Conservation (phyloP, 495 filamentous ascomycete genomes). For the Aspergillus conjunctus region DNA sequence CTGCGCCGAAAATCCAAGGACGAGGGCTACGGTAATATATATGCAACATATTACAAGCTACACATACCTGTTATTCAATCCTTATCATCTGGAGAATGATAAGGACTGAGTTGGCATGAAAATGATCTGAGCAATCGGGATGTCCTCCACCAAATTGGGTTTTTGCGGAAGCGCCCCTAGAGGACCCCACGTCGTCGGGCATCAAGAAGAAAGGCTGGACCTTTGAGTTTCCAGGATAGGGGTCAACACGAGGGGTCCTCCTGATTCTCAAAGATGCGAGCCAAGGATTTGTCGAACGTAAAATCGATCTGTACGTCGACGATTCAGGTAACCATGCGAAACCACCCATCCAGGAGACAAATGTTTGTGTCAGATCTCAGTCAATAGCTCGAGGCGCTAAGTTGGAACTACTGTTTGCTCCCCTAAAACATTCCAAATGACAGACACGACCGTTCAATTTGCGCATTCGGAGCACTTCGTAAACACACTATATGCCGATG, state of each 20-base stretch:
- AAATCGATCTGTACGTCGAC: conserved; percentile 2
- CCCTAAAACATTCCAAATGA: neutral
- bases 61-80: neutral
- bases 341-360: neutral
- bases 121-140: neutral
- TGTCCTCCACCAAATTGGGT: neutral
- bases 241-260: neutral
- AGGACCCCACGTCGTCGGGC: neutral
- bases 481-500: neutral
- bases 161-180: neutral
- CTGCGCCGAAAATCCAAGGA: neutral
- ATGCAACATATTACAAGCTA: neutral
- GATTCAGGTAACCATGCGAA: neutral
- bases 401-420: neutral
- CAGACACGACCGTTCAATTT: neutral
- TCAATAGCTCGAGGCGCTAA: conserved; percentile 1
- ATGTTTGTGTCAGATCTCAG: neutral
- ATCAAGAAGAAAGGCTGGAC: neutral
- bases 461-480: neutral
- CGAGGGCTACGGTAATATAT: neutral
- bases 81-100: neutral
- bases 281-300: neutral
- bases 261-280: neutral
- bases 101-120: conserved; percentile 1
- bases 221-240: neutral